phyloP scores from a whole-genome alignment of 176 grass and related monocot species.

The Carex cristatella region DNA sequence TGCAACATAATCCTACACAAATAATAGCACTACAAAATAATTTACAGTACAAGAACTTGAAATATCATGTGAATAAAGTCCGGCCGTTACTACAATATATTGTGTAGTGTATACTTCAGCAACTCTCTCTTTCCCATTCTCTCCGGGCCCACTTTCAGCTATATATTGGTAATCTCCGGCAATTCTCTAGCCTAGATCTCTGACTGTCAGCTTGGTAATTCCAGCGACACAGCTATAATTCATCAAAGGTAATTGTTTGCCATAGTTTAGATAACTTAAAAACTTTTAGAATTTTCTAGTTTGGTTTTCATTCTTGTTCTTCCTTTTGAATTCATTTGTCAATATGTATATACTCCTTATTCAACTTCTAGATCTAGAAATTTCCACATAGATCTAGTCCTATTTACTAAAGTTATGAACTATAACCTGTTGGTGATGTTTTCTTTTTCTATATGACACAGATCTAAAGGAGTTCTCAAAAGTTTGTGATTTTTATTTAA shows the following conservation, averaged over 20 bases:
- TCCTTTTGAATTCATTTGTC: background rate
- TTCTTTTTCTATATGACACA: background rate
- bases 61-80: no score
- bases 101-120: no score
- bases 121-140: no score
- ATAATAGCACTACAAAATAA: no score
- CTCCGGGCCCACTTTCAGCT: no score
- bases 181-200: no score
- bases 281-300: background rate
- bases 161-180: no score
- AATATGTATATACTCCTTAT: no score
- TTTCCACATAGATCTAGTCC: background rate
- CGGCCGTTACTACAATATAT: no score
- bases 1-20: no score
- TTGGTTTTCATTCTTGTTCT: background rate
- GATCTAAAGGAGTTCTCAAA: background rate
- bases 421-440: background rate
- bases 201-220: no score
- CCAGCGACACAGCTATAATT: background rate
- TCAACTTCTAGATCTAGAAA: background rate
- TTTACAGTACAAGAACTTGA: no score
- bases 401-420: background rate
- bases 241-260: background rate
- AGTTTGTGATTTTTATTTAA: background rate
- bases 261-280: background rate